Evolutionary conservation across 495 filamentous ascomycete genomes (phyloP).

Genomic region (Hyaloscypha variabilis): DNA sequence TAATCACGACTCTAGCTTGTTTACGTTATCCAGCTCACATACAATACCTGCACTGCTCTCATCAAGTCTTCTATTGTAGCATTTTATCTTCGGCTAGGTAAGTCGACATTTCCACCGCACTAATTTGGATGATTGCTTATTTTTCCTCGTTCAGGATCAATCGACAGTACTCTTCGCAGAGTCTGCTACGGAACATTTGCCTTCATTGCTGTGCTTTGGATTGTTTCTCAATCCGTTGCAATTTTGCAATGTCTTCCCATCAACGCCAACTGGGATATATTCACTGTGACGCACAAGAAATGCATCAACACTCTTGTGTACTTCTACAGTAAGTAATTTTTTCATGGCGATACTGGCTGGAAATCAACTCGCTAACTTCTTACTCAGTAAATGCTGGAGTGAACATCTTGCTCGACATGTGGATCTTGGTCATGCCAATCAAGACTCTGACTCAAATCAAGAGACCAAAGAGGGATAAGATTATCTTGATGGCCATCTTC

Average conservation of each 20-base stretch:
- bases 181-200: not conserved
- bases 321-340: slow-evolving; percentile 47
- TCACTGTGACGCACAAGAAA: slow-evolving; percentile 32
- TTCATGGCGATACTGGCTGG: not conserved
- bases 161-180: not conserved
- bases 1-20: slow-evolving; percentile 26
- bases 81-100: slow-evolving; percentile 52
- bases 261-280: slow-evolving; percentile 48
- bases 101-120: too few relatives aligned
- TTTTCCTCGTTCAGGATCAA: not conserved
- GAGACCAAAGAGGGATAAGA: slow-evolving; percentile 46
- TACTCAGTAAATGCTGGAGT: slow-evolving; percentile 46
- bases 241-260: slow-evolving; percentile 49
- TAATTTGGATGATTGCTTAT: slow-evolving; percentile 30
- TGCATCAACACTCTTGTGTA: slow-evolving; percentile 53
- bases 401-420: slow-evolving; percentile 55
- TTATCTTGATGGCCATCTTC: slow-evolving; percentile 51
- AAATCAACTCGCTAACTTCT: not conserved
- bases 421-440: slow-evolving; percentile 53
- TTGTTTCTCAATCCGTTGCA: slow-evolving; percentile 40
- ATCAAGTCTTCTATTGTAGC: slow-evolving; percentile 52
- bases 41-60: slow-evolving; percentile 41
- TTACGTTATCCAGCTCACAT: slow-evolving; percentile 46
- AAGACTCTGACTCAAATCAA: slow-evolving; percentile 45
- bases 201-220: slow-evolving; percentile 31